phyloP scores from a whole-genome alignment of 805 yeast species.

The Lipomyces anomalus region DNA sequence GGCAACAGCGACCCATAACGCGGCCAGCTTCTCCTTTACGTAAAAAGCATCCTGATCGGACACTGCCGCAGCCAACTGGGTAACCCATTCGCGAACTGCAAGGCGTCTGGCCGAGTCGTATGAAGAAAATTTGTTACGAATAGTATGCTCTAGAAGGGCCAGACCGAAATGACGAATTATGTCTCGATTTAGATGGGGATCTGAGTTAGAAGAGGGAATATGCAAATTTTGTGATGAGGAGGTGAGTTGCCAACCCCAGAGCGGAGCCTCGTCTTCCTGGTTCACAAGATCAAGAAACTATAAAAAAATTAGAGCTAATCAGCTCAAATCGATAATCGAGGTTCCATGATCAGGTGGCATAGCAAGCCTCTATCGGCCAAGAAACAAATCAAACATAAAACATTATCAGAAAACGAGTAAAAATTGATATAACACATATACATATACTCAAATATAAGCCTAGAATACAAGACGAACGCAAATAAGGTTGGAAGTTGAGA shows the following conservation, averaged over 20 bases:
- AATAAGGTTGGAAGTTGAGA: no score
- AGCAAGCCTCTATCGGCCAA: background rate
- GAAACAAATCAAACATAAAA: background rate
- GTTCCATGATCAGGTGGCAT: background rate
- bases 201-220: background rate
- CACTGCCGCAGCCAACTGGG: slow-evolving; percentile 64
- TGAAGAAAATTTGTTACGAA: slow-evolving; percentile 47
- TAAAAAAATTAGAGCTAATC: background rate
- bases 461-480: no score
- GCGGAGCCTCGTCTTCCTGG: slow-evolving; percentile 74
- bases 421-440: no score
- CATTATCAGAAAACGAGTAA: no score
- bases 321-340: background rate
- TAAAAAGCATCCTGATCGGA: slow-evolving; percentile 75
- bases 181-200: slow-evolving; percentile 51
- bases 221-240: slow-evolving; percentile 25
- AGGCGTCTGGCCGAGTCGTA: slow-evolving; percentile 55
- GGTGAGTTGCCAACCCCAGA: slow-evolving; percentile 86
- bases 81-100: slow-evolving; percentile 77
- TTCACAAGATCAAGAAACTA: slow-evolving; percentile 70
- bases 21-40: slow-evolving; percentile 82
- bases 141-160: slow-evolving; percentile 67
- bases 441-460: no score
- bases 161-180: slow-evolving; percentile 84
- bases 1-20: slow-evolving; percentile 85